phyloP scores from a whole-genome alignment of 1,284 basidiomycete genomes.

The Flammula alnicola region DNA sequence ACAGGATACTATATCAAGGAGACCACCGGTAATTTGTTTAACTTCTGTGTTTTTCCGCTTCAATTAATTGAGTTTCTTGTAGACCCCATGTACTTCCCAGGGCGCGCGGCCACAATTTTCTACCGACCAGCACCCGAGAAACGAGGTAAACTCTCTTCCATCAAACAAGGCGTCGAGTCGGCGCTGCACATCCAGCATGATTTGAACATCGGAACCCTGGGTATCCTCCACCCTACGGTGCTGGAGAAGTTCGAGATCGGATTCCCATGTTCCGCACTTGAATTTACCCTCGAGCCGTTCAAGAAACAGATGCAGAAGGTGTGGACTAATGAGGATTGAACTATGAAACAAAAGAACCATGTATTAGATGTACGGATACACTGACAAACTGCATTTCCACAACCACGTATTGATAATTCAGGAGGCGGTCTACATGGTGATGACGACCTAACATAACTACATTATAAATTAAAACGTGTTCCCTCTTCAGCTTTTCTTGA shows the following conservation, averaged over 20 bases:
- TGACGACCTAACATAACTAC: too few species aligned
- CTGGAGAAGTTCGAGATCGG: conserved; percentile 91
- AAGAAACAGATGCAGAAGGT: conserved; percentile 69
- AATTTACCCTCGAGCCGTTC: conserved; percentile 94
- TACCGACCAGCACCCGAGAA: conserved; percentile 68
- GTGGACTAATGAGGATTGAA: conserved; percentile 52
- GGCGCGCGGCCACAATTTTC: conserved; percentile 89
- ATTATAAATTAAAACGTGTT: not conserved
- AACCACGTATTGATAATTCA: not conserved
- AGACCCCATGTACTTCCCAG: conserved; percentile 95
- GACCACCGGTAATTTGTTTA: conserved; percentile 64
- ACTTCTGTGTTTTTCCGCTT: not conserved
- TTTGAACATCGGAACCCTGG: conserved; percentile 80
- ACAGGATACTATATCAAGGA: conserved; percentile 94
- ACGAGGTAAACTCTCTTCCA: conserved; percentile 29
- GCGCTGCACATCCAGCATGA: too few species aligned
- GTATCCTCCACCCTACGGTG: conserved; percentile 91
- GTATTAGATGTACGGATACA: conserved; percentile 22
- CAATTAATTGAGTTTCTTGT: not conserved
- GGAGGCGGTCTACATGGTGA: too few species aligned
- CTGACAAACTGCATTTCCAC: not conserved
- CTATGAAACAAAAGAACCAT: conserved; percentile 14
- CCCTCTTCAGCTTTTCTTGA: conserved; percentile 15
- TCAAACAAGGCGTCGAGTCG: conserved; percentile 40
- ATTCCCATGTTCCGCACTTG: conserved; percentile 95